A percentile compares a stretch with the other conserved stretches of the same genome.
phyloP scores from a whole-genome alignment of 2,329 filamentous ascomycete genomes.

The Fusarium poae region DNA sequence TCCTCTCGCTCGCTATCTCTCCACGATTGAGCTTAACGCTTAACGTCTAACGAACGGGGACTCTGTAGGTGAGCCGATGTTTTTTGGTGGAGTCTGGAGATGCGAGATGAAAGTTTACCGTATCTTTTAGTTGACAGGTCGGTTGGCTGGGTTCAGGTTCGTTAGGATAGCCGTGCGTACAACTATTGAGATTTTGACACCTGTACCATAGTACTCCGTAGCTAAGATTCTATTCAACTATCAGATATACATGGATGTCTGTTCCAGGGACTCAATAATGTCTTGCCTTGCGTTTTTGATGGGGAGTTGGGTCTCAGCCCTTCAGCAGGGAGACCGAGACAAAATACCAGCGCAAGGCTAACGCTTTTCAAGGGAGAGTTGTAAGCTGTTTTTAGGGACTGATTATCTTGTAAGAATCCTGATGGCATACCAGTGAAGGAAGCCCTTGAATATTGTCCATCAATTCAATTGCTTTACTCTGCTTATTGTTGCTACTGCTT shows the following conservation, averaged over 20 bases:
- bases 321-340: constrained; percentile 23
- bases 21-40: constrained; percentile 9
- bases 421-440: neutral
- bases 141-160: neutral
- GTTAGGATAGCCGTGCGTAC: neutral
- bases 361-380: constrained; percentile 10
- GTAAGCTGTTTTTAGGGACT: neutral
- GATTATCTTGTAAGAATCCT: neutral
- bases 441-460: neutral
- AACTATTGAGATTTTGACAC: neutral
- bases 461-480: neutral
- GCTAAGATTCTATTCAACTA: neutral
- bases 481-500: neutral
- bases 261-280: constrained; percentile 2
- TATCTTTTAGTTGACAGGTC: constrained; percentile 14
- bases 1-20: neutral
- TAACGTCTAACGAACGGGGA: neutral
- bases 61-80: neutral
- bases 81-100: neutral
- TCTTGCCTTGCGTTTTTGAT: neutral
- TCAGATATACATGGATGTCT: constrained; percentile 5
- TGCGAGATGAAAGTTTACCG: neutral
- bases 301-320: constrained; percentile 13
- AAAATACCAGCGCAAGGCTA: constrained; percentile 14
- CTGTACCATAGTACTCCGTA: neutral